Conservation (phyloP, 2,329 filamentous ascomycete species). For the Venturia oleaginea region DNA sequence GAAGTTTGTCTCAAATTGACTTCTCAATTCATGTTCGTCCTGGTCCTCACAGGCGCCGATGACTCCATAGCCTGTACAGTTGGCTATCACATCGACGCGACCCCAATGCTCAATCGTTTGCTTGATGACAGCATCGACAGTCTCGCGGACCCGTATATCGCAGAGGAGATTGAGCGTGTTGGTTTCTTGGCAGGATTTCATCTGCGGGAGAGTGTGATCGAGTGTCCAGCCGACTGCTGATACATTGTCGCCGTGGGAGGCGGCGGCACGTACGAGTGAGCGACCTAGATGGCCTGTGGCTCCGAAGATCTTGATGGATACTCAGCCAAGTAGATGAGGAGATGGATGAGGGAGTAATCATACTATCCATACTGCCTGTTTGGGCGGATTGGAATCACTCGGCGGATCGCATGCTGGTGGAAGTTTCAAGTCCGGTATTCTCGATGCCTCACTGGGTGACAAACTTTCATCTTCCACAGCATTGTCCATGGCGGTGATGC, state of each 20-base stretch:
- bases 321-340: constrained; percentile 2
- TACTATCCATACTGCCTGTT: constrained; percentile 83
- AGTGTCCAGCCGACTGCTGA: constrained; percentile 76
- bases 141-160: constrained; percentile 76
- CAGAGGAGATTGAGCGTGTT: constrained; percentile 76
- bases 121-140: constrained; percentile 63
- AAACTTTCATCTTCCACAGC: constrained; percentile 19
- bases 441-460: constrained; percentile 27
- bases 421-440: constrained; percentile 46
- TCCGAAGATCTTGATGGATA: constrained; percentile 63
- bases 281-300: constrained; percentile 96
- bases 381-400: constrained; percentile 56
- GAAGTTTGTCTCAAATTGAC: constrained; percentile 97
- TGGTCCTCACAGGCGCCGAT: constrained; percentile 96
- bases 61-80: constrained; percentile 87
- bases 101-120: constrained; percentile 66
- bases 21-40: constrained; percentile 86
- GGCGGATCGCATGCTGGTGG: constrained; percentile 84
- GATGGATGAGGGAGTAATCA: constrained; percentile 25
- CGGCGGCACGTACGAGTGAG: constrained; percentile 73
- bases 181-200: constrained; percentile 56
- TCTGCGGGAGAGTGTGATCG: constrained; percentile 64
- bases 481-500: constrained; percentile 19
- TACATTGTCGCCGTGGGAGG: constrained; percentile 74
- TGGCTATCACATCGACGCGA: constrained; percentile 79